Conservation (phyloP, 768 basidiomycete species). For the Russula sp. region DNA sequence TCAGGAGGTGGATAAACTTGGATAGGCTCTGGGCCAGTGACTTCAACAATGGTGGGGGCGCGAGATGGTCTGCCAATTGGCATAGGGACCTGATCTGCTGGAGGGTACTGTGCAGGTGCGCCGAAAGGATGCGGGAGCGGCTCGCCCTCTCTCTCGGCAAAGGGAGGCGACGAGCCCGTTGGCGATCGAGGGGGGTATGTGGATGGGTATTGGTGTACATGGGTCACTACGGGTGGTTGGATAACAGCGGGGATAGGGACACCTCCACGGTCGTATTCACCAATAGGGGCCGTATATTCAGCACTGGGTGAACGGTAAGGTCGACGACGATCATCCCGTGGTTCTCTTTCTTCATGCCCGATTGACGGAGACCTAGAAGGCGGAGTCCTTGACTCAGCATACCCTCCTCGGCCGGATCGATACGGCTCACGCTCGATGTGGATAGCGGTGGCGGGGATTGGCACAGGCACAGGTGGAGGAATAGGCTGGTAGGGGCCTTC, state of each 20-base stretch:
- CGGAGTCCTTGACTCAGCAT: constrained; percentile 15
- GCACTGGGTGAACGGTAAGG: constrained; percentile 9
- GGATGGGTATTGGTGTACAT: constrained; percentile 9
- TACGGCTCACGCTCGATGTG: constrained; percentile 10
- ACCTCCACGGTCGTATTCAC: constrained; percentile 9
- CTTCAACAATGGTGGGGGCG: constrained; percentile 24
- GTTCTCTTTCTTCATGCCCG: constrained; percentile 7
- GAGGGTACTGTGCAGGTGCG: constrained; percentile 7
- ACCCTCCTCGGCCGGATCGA: background rate
- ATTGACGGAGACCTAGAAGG: constrained; percentile 10
- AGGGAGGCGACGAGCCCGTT: background rate
- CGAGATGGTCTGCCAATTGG: constrained; percentile 10
- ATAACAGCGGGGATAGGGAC: constrained; percentile 7
- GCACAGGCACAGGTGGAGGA: background rate
- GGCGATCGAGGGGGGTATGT: constrained; percentile 12
- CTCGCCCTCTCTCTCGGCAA: constrained; percentile 8
- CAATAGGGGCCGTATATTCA: constrained; percentile 6
- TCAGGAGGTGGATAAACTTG: constrained; percentile 16
- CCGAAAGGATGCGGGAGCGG: constrained; percentile 19
- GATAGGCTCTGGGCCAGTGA: constrained; percentile 23
- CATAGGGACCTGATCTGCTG: constrained; percentile 9
- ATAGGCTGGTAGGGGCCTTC: constrained; percentile 2
- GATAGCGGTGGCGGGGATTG: background rate
- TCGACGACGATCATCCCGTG: background rate
- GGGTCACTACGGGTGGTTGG: constrained; percentile 2